Evolutionary conservation across 768 basidiomycete genomes (phyloP).

Genomic region (Kwoniella botswanensis): DNA sequence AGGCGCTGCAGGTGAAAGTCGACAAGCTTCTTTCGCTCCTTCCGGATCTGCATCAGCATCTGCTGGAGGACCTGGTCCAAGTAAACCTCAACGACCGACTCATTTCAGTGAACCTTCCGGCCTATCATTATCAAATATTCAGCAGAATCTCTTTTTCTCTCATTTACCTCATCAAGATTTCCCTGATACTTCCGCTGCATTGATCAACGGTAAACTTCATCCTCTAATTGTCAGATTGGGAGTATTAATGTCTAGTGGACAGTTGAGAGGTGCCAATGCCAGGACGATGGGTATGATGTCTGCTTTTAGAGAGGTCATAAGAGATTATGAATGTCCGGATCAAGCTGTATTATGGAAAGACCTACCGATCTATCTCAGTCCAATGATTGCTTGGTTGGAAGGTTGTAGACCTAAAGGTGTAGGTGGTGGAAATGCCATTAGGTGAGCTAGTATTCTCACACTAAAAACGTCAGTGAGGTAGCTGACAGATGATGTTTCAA

Average conservation of each 20-base stretch:
- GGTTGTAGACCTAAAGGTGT: slow-evolving; percentile 57
- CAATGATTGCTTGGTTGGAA: slow-evolving; percentile 43
- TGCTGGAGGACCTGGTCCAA: neutral
- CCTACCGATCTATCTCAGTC: slow-evolving; percentile 47
- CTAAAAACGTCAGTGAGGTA: too few relatives aligned
- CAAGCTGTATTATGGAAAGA: slow-evolving; percentile 44
- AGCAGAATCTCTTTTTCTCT: slow-evolving; percentile 49
- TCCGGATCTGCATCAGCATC: neutral
- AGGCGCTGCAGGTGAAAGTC: slow-evolving; percentile 1
- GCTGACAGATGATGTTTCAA: neutral
- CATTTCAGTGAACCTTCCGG: slow-evolving; percentile 13
- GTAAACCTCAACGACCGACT: slow-evolving; percentile 23
- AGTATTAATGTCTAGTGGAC: slow-evolving; percentile 87
- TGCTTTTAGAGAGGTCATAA: slow-evolving; percentile 82
- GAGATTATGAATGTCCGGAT: slow-evolving; percentile 56
- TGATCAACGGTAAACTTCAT: slow-evolving; percentile 66
- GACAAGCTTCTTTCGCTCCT: neutral
- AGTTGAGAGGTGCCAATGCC: slow-evolving; percentile 92
- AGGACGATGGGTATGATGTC: slow-evolving; percentile 89
- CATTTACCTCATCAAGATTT: slow-evolving; percentile 49
- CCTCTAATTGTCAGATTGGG: slow-evolving; percentile 85
- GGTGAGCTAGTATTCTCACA: slow-evolving; percentile 28
- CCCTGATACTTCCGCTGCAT: slow-evolving; percentile 38
- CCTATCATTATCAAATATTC: slow-evolving; percentile 20
- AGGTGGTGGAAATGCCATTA: slow-evolving; percentile 57